Evolutionary conservation across 208 protist species (phyloP).

Genomic region (Leishmania arabica): DNA sequence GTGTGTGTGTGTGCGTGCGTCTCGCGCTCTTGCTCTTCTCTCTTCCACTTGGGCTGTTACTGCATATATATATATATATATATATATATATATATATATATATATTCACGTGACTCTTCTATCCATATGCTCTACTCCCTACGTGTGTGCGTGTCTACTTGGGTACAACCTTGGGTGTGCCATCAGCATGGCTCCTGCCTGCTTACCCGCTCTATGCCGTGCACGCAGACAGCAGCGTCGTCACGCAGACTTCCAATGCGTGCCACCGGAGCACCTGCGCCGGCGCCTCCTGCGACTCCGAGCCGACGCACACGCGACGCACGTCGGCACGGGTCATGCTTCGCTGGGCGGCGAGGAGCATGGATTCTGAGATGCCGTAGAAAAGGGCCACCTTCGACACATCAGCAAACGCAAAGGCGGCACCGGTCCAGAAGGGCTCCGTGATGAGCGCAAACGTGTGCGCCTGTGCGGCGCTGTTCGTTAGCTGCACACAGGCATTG

Average conservation of each 20-base stretch:
- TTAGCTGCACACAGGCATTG: neutral
- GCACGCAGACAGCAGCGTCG: conserved; percentile 51
- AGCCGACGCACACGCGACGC: conserved; percentile 1
- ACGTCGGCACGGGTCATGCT: conserved; percentile 19
- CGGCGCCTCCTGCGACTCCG: conserved; percentile 6
- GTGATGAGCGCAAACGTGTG: conserved; percentile 11
- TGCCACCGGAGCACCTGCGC: conserved; percentile 24
- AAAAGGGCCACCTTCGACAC: conserved; percentile 18
- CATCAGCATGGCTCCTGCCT: neutral
- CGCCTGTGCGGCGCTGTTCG: conserved; percentile 11
- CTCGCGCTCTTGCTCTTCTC: neutral
- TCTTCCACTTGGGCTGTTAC: neutral
- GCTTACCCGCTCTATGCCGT: conserved; percentile 31
- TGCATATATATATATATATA: too few species aligned
- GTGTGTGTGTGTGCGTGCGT: too few species aligned
- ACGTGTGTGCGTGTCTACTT: neutral
- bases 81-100: too few species aligned
- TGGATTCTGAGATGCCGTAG: conserved; percentile 34
- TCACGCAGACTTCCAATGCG: conserved; percentile 57
- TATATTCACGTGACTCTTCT: neutral
- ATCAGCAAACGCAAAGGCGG: conserved; percentile 17
- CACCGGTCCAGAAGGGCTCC: conserved; percentile 22
- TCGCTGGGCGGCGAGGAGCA: conserved; percentile 26
- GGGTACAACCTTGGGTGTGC: neutral
- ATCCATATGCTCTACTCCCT: neutral